Evolutionary conservation across 495 filamentous ascomycete genomes (phyloP).

Genomic region (Penicillium paxilli): DNA sequence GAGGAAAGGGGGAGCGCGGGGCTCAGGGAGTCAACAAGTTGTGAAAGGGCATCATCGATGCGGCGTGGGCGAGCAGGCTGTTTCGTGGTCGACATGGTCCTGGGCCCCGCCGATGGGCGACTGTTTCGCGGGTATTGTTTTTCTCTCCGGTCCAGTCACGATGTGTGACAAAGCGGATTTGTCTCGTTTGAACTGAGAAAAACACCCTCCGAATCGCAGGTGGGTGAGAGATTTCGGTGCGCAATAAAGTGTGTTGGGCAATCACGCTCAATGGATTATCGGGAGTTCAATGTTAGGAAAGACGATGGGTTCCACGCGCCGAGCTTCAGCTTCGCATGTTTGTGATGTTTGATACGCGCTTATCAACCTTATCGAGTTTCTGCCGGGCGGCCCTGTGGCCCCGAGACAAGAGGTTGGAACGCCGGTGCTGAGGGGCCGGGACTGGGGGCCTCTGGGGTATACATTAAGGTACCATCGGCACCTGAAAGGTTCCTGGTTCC

Average conservation of each 20-base stretch:
- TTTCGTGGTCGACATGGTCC: constrained; percentile 34
- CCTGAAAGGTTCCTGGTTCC: no score
- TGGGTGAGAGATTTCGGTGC: background rate
- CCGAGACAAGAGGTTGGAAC: no score
- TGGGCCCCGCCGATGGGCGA: constrained; percentile 10
- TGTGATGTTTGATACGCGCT: constrained; percentile 1
- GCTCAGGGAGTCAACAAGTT: constrained; percentile 53
- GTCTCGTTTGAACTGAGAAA: background rate
- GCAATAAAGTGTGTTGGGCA: no score
- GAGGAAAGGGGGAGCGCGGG: constrained; percentile 38
- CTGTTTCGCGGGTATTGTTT: constrained; percentile 7
- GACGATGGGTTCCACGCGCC: background rate
- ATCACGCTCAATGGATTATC: no score
- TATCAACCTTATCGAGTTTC: constrained; percentile 18
- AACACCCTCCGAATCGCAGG: no score
- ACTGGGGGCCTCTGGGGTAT: no score
- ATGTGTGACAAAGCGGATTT: no score
- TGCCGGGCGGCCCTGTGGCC: no score
- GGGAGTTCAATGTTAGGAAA: no score
- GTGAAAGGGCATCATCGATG: constrained; percentile 56
- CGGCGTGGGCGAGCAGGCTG: constrained; percentile 43
- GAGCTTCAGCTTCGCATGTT: background rate
- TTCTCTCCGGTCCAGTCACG: background rate
- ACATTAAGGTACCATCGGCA: no score
- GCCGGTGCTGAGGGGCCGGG: no score